Conservation (phyloP, 2,329 filamentous ascomycete species). For the Penicillium sp. region DNA sequence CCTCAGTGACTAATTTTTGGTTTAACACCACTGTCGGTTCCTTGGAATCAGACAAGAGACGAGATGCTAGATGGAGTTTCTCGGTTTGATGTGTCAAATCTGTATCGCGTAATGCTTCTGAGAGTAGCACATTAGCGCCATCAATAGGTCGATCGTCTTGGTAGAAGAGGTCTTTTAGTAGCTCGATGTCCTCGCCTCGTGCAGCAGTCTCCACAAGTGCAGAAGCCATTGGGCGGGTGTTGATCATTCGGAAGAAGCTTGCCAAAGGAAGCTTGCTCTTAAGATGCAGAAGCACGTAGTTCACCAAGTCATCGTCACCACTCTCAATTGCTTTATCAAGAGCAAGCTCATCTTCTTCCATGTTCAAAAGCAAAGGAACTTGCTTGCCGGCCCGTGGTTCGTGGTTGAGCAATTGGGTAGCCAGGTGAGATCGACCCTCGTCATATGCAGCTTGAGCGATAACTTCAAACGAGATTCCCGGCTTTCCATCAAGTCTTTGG, state of each 20-base stretch:
- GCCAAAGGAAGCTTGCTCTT: conserved; percentile 88
- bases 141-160: conserved; percentile 91
- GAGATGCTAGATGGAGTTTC: conserved; percentile 82
- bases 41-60: conserved; percentile 78
- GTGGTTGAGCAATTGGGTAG: conserved; percentile 86
- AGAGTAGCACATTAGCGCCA: conserved; percentile 80
- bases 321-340: conserved; percentile 96
- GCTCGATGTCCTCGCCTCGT: conserved; percentile 69
- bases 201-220: conserved; percentile 87
- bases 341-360: conserved; percentile 94
- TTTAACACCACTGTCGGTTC: conserved; percentile 67
- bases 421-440: conserved; percentile 83
- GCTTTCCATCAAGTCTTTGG: conserved; percentile 78
- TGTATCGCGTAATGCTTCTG: conserved; percentile 74
- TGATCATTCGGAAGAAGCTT: conserved; percentile 89
- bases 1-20: conserved; percentile 73
- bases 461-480: conserved; percentile 91
- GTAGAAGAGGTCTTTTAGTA: conserved; percentile 95
- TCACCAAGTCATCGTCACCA: conserved; percentile 89
- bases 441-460: conserved; percentile 92
- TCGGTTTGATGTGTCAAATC: conserved; percentile 70
- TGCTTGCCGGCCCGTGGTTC: conserved; percentile 94
- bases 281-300: conserved; percentile 80
- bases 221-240: conserved; percentile 76
- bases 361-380: conserved; percentile 84